A percentile compares a stretch with the other conserved stretches of the same genome.
phyloP scores from a whole-genome alignment of 352 stramenopile genomes.

The Globisporangium perplexum region DNA sequence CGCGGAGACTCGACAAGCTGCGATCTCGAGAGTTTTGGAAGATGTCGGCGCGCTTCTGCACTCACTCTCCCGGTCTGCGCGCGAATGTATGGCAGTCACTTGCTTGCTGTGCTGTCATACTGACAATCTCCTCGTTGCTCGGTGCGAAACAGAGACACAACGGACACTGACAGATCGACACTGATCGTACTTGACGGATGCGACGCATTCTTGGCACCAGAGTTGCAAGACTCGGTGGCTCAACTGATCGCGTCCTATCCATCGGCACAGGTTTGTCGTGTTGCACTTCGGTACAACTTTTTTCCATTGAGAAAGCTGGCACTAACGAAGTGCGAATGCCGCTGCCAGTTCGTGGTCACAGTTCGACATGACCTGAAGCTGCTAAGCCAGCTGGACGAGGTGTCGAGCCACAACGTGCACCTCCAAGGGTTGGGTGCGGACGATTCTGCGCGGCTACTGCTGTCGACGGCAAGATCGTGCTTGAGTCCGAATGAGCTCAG shows the following conservation, averaged over 20 bases:
- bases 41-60: conserved; percentile 24
- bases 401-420: conserved; percentile 20
- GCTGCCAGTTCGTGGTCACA: conserved; percentile 28
- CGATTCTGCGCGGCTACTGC: conserved; percentile 41
- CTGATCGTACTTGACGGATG: conserved; percentile 63
- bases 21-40: conserved; percentile 21
- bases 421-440: conserved; percentile 30
- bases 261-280: conserved; percentile 31
- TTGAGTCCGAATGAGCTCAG: conserved; percentile 30
- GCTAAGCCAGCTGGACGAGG: conserved; percentile 6
- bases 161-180: conserved; percentile 11
- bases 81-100: conserved; percentile 1
- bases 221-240: conserved; percentile 39
- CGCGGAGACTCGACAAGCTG: background rate
- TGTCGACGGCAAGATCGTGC: conserved; percentile 32
- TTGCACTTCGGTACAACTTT: background rate
- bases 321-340: background rate
- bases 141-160: conserved; percentile 9
- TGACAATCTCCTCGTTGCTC: background rate
- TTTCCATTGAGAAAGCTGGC: background rate
- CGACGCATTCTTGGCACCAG: conserved; percentile 27
- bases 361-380: conserved; percentile 24
- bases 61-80: conserved; percentile 27
- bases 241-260: conserved; percentile 30
- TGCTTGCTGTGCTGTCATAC: background rate